Evolutionary conservation across 2,329 filamentous ascomycete species (phyloP).

Genomic region (Didymella pomorum): DNA sequence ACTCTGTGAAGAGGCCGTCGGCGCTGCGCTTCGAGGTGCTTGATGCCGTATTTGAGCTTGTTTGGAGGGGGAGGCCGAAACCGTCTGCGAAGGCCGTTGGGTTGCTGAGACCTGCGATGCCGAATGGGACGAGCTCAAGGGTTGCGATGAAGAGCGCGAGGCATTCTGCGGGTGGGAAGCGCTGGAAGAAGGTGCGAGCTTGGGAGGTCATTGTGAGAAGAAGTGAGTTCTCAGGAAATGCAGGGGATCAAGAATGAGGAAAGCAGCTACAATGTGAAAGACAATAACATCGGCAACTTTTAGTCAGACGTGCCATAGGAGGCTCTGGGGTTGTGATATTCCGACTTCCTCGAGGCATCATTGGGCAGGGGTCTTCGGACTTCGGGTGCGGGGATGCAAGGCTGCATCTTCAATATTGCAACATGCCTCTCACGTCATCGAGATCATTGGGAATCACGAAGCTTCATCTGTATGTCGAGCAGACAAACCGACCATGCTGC

Average conservation of each 20-base stretch:
- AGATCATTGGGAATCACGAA: neutral
- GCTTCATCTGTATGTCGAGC: neutral
- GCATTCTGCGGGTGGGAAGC: slow-evolving; percentile 36
- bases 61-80: slow-evolving; percentile 27
- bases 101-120: slow-evolving; percentile 30
- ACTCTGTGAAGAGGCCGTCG: slow-evolving; percentile 1
- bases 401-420: neutral
- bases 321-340: neutral
- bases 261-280: neutral
- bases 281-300: neutral
- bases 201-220: slow-evolving; percentile 23
- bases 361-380: slow-evolving; percentile 16
- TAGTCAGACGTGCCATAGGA: neutral
- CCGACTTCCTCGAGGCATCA: neutral
- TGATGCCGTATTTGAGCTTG: slow-evolving; percentile 5
- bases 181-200: slow-evolving; percentile 29
- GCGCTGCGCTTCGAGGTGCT: slow-evolving; percentile 10
- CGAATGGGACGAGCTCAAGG: slow-evolving; percentile 34
- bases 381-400: slow-evolving; percentile 22
- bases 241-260: no score
- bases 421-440: slow-evolving; percentile 3
- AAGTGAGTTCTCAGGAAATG: neutral
- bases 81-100: slow-evolving; percentile 29
- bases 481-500: no score
- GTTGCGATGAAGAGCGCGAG: slow-evolving; percentile 35